Evolutionary conservation across 2,329 filamentous ascomycete species (phyloP).

Genomic region (Xylaria multiplex): DNA sequence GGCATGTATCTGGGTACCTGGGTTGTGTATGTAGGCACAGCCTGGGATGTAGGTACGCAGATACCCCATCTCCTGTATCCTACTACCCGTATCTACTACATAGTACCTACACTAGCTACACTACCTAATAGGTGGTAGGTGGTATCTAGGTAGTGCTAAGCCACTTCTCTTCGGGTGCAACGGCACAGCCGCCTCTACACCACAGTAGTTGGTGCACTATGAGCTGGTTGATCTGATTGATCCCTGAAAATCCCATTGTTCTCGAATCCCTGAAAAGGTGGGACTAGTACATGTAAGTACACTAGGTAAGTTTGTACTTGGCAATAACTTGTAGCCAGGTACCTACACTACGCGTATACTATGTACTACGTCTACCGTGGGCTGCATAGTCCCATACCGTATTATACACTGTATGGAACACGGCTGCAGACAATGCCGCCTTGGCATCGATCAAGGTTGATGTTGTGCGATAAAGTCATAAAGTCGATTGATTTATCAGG

Average conservation of each 20-base stretch:
- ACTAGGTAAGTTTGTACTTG: too few species aligned
- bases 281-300: too few species aligned
- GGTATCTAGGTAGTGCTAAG: constrained; percentile 19
- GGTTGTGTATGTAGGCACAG: too few species aligned
- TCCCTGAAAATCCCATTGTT: constrained; percentile 21
- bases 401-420: background rate
- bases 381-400: too few species aligned
- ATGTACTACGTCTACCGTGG: too few species aligned
- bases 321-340: too few species aligned
- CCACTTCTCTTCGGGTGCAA: constrained; percentile 21
- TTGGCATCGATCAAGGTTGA: constrained; percentile 22
- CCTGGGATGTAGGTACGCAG: too few species aligned
- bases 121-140: background rate
- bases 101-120: background rate
- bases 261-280: constrained; percentile 11
- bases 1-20: too few species aligned
- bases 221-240: background rate
- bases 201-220: background rate
- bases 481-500: constrained; percentile 16
- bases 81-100: background rate
- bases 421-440: constrained; percentile 21
- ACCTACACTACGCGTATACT: too few species aligned
- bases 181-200: constrained; percentile 22
- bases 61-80: too few species aligned
- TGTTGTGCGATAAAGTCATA: constrained; percentile 12